phyloP scores from a whole-genome alignment of 805 yeast genomes.

The Myxozyma melibiosi region DNA sequence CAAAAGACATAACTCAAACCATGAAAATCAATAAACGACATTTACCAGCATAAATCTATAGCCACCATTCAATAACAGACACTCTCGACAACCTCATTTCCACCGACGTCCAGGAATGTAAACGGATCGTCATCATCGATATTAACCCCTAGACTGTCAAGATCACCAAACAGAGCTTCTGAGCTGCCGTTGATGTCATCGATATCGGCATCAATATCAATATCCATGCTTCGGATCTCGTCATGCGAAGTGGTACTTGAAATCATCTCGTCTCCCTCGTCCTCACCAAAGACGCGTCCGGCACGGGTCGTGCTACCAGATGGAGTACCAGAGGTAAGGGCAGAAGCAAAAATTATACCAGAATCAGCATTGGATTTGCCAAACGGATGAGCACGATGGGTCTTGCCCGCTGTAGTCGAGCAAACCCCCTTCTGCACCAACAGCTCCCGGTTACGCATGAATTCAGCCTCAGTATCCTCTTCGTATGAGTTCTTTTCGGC shows the following conservation, averaged over 20 bases:
- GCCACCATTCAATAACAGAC: constrained; percentile 11
- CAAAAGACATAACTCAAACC: no score
- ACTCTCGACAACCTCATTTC: constrained; percentile 25
- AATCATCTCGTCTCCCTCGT: constrained; percentile 29
- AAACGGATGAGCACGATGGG: background rate
- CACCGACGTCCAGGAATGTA: constrained; percentile 24
- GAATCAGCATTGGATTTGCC: background rate
- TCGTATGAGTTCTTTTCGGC: constrained; percentile 31
- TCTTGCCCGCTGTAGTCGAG: background rate
- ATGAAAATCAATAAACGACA: no score
- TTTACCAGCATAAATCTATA: background rate
- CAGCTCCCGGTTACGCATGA: constrained; percentile 23
- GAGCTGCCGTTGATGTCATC: background rate
- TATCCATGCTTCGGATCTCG: constrained; percentile 20
- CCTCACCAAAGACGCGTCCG: constrained; percentile 10
- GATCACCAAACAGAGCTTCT: background rate
- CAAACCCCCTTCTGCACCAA: constrained; percentile 21
- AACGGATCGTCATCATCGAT: constrained; percentile 23
- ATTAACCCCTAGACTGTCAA: constrained; percentile 5
- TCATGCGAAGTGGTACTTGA: constrained; percentile 26
- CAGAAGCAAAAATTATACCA: constrained; percentile 6
- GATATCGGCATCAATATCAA: constrained; percentile 20
- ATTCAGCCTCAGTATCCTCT: constrained; percentile 28
- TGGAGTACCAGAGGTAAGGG: constrained; percentile 1
- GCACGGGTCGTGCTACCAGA: constrained; percentile 2